These are phyloP conservation scores for Pseudofabraea citricarpa DNA, from an alignment of 2,329 filamentous ascomycete genomes.

Conservation along the genomic window DNA sequence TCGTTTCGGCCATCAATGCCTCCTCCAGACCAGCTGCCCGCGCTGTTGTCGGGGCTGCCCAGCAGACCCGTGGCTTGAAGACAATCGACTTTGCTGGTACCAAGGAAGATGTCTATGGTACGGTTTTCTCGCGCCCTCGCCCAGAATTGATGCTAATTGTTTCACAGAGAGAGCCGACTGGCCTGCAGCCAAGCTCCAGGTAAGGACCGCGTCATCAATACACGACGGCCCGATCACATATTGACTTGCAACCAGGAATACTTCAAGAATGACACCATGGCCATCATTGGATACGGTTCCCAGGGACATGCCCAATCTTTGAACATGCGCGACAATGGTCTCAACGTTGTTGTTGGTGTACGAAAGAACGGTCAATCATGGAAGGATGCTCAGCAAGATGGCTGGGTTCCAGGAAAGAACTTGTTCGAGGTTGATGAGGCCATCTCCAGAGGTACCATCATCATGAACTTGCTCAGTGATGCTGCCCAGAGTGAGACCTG, in stretches of 20 bases:
- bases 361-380: conserved; percentile 97
- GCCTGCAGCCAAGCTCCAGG: conserved; percentile 96
- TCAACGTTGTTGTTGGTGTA: conserved; percentile 98
- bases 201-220: conserved; percentile 37
- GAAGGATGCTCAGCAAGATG: conserved; percentile 95
- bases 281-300: conserved; percentile 96
- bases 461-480: conserved; percentile 99
- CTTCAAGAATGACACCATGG: conserved; percentile 99
- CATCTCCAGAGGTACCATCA: conserved; percentile 84
- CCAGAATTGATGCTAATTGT: conserved; percentile 17
- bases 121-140: conserved; percentile 24
- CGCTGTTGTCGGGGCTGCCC: conserved; percentile 41
- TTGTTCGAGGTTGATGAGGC: conserved; percentile 98
- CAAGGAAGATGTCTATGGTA: conserved; percentile 93
- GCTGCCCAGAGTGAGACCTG: conserved; percentile 98
- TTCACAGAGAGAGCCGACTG: conserved; percentile 88
- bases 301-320: conserved; percentile 99
- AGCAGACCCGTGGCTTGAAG: conserved; percentile 80
- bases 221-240: conserved; percentile 7
- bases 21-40: conserved; percentile 47
- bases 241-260: conserved; percentile 62
- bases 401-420: conserved; percentile 98
- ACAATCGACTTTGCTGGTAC: conserved; percentile 97
- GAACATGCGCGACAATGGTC: conserved; percentile 98
- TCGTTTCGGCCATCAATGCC: conserved; percentile 54